Base-by-base conservation (phyloP, 108 stramenopile genomes). In the Skeletonema marinoi region DNA sequence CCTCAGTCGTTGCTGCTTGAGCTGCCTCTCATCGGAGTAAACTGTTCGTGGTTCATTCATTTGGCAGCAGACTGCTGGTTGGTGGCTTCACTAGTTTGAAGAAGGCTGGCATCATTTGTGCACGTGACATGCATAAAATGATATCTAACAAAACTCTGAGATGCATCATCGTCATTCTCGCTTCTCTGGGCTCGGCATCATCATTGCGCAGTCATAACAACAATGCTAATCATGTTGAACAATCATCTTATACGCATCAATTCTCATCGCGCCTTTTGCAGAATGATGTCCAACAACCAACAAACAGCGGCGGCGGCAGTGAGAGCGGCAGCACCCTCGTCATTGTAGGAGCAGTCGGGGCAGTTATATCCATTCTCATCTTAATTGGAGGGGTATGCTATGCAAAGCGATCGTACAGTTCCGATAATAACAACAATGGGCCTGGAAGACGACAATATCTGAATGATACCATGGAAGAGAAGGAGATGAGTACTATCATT, bases 261-360 rank as follows among this genome's bases (percentile, higher is more conserved):
- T 56, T 5, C 7, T 8, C 6, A 2, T 1, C 54, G 0, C 54
- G 54, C 25, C 6, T 29, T 56, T 8, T 56, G 8, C 54, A 56
- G 6, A 56, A 25, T 25, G 54, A 25, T 25, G 25, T 3, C 16
- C 21, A 21, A 25, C 51, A 19, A 21, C 21, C 51, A 25, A 54
- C 17, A 6, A 56, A 25, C 21, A 56, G 29, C 33, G 61, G 32
- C 33, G 29, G 10, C 21, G 29, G 35, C 33, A 67, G 32, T 30
- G 29, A 36, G 30, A 70, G 54, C 41, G 32, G 41, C 32, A 80
- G 73, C 44, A 38, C 63, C 25, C 73, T 68, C 44, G 60, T 80
- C 33, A 44, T 80, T 39, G 50, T 80, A 25, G 78, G 78, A 4
- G 68, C 66, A 6, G 66, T 68, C n/a, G 78, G 78, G 3, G 78